Conservation (phyloP, 352 stramenopile species). For the Pythium phragmitis region DNA sequence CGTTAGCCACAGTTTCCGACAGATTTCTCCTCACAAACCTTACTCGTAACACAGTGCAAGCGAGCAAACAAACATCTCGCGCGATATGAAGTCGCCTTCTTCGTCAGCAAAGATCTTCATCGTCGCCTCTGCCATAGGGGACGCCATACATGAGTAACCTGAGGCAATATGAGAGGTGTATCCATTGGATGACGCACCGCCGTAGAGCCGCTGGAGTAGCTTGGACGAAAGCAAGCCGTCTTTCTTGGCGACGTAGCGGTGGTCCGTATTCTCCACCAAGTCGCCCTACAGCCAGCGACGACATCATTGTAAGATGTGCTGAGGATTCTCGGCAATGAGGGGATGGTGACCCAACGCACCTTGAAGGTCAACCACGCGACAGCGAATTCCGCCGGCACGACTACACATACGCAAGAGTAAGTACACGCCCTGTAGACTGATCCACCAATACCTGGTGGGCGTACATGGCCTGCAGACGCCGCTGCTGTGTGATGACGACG, state of each 20-base stretch:
- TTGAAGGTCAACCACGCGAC: constrained; percentile 88
- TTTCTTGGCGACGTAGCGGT: constrained; percentile 69
- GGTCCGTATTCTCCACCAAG: constrained; percentile 61
- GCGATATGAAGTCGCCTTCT: constrained; percentile 55
- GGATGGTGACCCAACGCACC: constrained; percentile 28
- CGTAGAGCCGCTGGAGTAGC: constrained; percentile 71
- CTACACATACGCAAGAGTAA: constrained; percentile 30
- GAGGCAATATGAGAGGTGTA: background rate
- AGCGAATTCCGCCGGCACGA: constrained; percentile 74
- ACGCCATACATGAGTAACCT: background rate
- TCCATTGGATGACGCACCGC: constrained; percentile 34
- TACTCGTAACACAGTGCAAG: constrained; percentile 77
- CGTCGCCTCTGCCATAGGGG: constrained; percentile 37
- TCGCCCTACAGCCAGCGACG: constrained; percentile 43
- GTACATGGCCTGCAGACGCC: constrained; percentile 20
- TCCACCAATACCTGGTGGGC: background rate
- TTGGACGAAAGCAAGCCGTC: constrained; percentile 71
- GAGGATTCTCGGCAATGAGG: background rate
- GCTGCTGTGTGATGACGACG: constrained; percentile 3
- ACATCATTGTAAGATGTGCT: too few relatives aligned
- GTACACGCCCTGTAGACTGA: background rate
- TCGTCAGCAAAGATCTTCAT: constrained; percentile 67
- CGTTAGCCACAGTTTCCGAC: too few relatives aligned
- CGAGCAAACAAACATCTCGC: constrained; percentile 74
- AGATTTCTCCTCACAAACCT: background rate